Base-by-base conservation (phyloP, 768 basidiomycete species). In the Pisolithus sp. region DNA sequence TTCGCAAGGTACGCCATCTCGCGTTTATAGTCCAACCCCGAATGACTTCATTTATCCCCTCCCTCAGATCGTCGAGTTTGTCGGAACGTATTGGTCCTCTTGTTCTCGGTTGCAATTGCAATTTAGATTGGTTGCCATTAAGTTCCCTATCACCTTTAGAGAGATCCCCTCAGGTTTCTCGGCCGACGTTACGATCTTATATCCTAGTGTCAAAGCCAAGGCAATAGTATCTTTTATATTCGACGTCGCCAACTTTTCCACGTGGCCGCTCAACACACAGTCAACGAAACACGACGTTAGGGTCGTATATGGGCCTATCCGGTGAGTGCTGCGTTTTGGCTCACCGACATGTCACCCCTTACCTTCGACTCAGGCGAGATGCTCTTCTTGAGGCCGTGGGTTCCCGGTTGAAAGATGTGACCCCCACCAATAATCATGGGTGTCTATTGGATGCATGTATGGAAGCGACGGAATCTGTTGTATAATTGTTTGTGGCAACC, bases 401-500 rank as follows among this genome's bases (percentile, higher is more conserved):
- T 6, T 69, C 72, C 9, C 79, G 83, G 31, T 67, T 90, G 42
- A 72, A 71, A 51, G 78, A 85, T 61, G 78, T 80, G n/a, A 82
- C 71, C 17, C 72, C 81, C 1, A 67, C 73, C 9, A 83, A 83
- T 45, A 86, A 83, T 55, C 83, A 86, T 63, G 87, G 80, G 41
- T 89, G 85, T 63, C 68, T 91, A 46, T 66, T 89, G 56, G 88
- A 90, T 61, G 80, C 87, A 15, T 90, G 89, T 61, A 83, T 86
- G 48, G 85, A 82, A 61, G 87, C 83, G 28, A 77, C 81, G 55
- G 83, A 82, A 47, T 62, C 56, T 53, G 59, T 55, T 57, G 49
- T 50, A 54, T 68, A 59, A 48, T 36, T 45, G 3, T 9, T 5
- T 45, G 28, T 30, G 15, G 15, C 5, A 34, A 13, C 34, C 34